These are phyloP conservation scores for Russula griseocarnosa DNA, from an alignment of 768 basidiomycete genomes.

Conservation along the genomic window DNA sequence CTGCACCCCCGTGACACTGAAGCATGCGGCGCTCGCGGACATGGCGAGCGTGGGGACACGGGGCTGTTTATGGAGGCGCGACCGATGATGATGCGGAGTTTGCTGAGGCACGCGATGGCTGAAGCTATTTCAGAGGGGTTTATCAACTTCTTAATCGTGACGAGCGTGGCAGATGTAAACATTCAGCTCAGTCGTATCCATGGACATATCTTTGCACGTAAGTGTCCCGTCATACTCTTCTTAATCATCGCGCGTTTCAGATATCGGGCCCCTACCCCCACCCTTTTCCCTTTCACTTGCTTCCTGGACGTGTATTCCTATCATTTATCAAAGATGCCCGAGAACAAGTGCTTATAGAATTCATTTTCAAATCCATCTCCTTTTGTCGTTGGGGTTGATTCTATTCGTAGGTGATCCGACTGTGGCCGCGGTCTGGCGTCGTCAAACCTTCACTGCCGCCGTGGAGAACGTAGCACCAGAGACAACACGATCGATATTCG, in stretches of 20 bases:
- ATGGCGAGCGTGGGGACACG: conserved; percentile 51
- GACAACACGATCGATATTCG: conserved; percentile 62
- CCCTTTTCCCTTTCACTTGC: too few species aligned
- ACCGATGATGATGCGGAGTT: conserved; percentile 71
- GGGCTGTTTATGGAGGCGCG: conserved; percentile 34
- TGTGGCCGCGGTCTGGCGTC: conserved; percentile 88
- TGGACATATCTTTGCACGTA: conserved; percentile 81
- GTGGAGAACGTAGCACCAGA: too few species aligned
- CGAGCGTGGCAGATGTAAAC: conserved; percentile 78
- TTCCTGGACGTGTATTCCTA: too few species aligned
- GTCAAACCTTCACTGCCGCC: too few species aligned
- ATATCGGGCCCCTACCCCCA: background rate
- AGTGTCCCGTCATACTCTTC: too few species aligned
- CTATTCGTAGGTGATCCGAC: conserved; percentile 64
- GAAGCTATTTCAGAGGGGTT: conserved; percentile 74
- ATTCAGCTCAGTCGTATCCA: conserved; percentile 83
- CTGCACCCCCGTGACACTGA: conserved; percentile 51
- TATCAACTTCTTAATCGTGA: conserved; percentile 82
- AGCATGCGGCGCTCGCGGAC: conserved; percentile 56
- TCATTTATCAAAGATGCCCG: background rate
- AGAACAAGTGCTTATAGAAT: background rate
- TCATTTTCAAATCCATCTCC: too few species aligned
- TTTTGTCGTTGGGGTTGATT: too few species aligned
- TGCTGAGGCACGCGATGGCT: conserved; percentile 76
- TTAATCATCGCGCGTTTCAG: too few species aligned